phyloP scores from a whole-genome alignment of 2,329 filamentous ascomycete genomes.

The Plenodomus tracheiphilus region DNA sequence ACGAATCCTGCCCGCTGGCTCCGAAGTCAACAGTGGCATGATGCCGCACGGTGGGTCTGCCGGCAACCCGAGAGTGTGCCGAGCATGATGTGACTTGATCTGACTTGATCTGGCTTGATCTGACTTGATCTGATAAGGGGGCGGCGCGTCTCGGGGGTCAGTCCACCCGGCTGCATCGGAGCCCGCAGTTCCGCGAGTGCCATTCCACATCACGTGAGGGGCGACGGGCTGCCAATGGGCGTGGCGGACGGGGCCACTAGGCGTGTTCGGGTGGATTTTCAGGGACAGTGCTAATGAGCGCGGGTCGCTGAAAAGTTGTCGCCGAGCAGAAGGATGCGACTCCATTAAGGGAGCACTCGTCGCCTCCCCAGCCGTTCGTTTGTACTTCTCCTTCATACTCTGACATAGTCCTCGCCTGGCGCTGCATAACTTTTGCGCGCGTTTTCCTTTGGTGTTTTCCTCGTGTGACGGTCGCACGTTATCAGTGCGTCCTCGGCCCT shows the following conservation, averaged over 20 bases:
- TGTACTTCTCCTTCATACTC: constrained; percentile 1
- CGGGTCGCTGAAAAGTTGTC: constrained; percentile 15
- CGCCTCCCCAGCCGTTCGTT: constrained; percentile 8
- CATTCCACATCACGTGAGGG: not conserved
- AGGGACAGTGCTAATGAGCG: constrained; percentile 2
- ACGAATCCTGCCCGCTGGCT: not conserved
- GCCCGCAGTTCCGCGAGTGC: constrained; percentile 5
- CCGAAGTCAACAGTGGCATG: constrained; percentile 8
- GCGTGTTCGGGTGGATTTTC: constrained; percentile 5
- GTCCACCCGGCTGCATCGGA: constrained; percentile 14
- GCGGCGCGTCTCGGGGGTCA: constrained; percentile 11
- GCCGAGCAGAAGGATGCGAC: constrained; percentile 8
- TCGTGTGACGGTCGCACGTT: not conserved
- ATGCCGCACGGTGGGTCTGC: constrained; percentile 3
- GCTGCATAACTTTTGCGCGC: not conserved
- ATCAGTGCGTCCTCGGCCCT: not conserved
- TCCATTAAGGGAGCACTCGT: constrained; percentile 6
- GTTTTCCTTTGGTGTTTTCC: not conserved
- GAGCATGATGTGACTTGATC: constrained; percentile 17
- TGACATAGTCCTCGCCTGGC: not conserved
- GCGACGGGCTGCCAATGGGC: not conserved
- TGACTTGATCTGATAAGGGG: constrained; percentile 17
- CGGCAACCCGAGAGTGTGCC: constrained; percentile 12
- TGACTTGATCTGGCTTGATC: constrained; percentile 14
- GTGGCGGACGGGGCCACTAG: not conserved